phyloP scores from a whole-genome alignment of 306 rosid species.

The Fragaria vesca region DNA sequence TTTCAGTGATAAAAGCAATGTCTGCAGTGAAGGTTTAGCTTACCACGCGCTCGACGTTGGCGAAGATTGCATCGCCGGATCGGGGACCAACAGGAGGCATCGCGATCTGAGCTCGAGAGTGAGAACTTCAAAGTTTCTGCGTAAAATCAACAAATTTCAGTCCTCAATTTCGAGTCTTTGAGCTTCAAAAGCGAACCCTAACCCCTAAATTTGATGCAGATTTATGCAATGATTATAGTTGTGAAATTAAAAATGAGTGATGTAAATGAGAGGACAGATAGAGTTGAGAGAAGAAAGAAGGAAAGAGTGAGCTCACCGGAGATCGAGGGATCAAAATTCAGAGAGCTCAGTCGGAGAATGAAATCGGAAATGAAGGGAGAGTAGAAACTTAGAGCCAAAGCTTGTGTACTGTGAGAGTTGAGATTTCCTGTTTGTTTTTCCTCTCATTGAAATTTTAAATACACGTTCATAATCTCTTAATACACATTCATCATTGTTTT shows the following conservation, averaged over 20 bases:
- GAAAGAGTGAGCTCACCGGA: not conserved
- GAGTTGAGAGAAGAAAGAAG: not conserved
- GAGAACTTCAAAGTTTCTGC: not conserved
- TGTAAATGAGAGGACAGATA: not conserved
- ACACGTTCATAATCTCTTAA: too few species aligned
- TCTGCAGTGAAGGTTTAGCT: conserved; percentile 18
- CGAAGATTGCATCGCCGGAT: conserved; percentile 94
- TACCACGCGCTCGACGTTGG: conserved; percentile 90
- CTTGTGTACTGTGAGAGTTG: not conserved
- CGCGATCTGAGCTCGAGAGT: conserved; percentile 26
- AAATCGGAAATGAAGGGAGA: not conserved
- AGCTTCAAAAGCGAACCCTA: not conserved
- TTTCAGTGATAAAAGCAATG: not conserved
- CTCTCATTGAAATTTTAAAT: not conserved
- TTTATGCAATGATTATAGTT: not conserved
- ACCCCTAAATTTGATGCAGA: not conserved
- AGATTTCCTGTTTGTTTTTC: not conserved
- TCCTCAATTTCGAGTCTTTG: not conserved
- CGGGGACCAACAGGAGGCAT: conserved; percentile 92
- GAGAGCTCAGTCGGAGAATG: not conserved
- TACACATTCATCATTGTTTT: too few species aligned
- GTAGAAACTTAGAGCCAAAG: not conserved
- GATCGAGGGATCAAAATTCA: not conserved
- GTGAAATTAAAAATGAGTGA: not conserved
- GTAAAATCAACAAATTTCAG: not conserved